Base-by-base conservation (phyloP, 768 basidiomycete species). In the Sarcomyxa edulis region DNA sequence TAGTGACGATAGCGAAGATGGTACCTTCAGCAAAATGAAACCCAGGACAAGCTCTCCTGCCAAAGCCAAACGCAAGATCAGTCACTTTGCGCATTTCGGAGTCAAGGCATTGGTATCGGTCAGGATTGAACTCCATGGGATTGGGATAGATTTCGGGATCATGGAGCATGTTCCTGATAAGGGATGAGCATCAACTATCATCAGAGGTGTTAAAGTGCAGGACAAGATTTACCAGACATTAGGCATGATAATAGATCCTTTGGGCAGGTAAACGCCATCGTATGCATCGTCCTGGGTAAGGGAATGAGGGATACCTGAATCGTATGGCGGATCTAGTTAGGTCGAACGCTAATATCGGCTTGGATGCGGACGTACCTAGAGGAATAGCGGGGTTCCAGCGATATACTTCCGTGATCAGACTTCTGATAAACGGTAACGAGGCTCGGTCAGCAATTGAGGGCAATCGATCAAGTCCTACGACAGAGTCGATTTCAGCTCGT, bases 61-160 rank as follows among this genome's bases (percentile, higher is more conserved):
- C 66, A 30, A 52, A 48, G 8, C 71, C 68, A 48, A 72, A 72
- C 1, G 54, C 39, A 18, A 70, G 33, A 40, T 53, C n/a, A n/a
- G n/a, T n/a, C n/a, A n/a, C n/a, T n/a, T n/a, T n/a, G n/a, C n/a
- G n/a, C n/a, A n/a, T n/a, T 32, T 39, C 9, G 27, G 16, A 16
- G 15, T 30, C 38, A 32, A 20, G 4, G n/a, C n/a, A n/a, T n/a
- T n/a, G n/a, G n/a, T n/a, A n/a, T n/a, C 71, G 58, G n/a, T 64
- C 61, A 8, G 71, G 74, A 1, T 48, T 45, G 47, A 71, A 76
- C 8, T 48, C 47, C 5, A 59, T 48, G 3, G 74, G 69, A 28
- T 69, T 47, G 2, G 56, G 44, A 37, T 68, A 76, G 4, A 58
- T 50, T 14, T 49, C 44, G 28, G 55, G 53, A 30, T 72, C 62